Evolutionary conservation across 208 protist genomes (phyloP), one percentile per base, ranked within the genome.

Genomic region (Herpetomonas tarakana): DNA sequence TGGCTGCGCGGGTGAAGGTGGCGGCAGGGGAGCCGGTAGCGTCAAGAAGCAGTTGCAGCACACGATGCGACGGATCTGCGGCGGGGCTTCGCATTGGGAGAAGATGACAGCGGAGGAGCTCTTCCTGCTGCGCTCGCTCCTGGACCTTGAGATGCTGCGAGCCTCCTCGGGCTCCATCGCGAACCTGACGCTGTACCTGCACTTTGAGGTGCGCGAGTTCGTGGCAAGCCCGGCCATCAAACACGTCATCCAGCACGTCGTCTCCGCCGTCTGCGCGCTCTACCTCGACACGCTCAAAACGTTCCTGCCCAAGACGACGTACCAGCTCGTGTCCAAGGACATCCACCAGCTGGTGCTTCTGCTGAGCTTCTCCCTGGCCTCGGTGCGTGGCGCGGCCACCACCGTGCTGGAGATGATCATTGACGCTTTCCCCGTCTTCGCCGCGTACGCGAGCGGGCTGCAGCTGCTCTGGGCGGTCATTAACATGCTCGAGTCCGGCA

Each of bases 121-220:
- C 25, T 81, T 89, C 64, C 68, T 94, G 38, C 31, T 91, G 60
- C 68, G 71, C 53, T 55, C 80, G 53, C 65, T 94, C 39, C 46
- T 72, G 4, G 77, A 86, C 47, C 63, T 94, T 2, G 88, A 91
- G 68, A 68, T 92, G 44, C 67, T 94, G 50, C 84, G 84, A 9
- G 84, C 80, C 0, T 77, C 83, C 0, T 73, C 80, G 25, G 79
- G 84, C 27, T 85, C 78, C 7, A 85, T 94, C 51, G 77, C 82
- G 9, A 81, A 88, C 44, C 67, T 94, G 16, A 80, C 85, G 19
- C 70, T 85, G 14, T 92, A 92, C 65, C 73, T 80, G 50, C 77
- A 87, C 46, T 90, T 89, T 65, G 84, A 94, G 59, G 70, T 91
- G 28, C 70, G 83, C 22, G 88, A 92, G 70, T 92, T 91, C 65